phyloP scores from a whole-genome alignment of 169 alveolate genomes.

The Perkinsus marinus region DNA sequence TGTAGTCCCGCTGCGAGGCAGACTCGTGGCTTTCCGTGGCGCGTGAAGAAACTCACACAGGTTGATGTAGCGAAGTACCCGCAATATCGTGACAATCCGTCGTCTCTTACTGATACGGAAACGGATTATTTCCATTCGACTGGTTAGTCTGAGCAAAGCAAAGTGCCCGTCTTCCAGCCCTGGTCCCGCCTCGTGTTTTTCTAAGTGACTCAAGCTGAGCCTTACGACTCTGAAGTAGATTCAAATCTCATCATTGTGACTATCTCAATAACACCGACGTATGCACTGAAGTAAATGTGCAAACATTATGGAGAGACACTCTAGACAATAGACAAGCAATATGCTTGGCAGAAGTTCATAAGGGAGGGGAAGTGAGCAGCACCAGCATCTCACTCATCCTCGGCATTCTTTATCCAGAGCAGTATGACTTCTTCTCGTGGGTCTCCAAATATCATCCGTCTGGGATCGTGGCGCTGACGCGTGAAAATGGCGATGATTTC shows the following conservation, averaged over 20 bases:
- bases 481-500: background rate
- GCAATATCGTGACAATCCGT: background rate
- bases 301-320: too few relatives aligned
- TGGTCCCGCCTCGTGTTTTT: too few relatives aligned
- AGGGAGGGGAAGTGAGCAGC: background rate
- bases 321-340: too few relatives aligned
- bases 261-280: too few relatives aligned
- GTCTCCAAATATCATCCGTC: background rate
- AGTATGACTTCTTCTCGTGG: background rate
- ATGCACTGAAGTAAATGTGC: too few relatives aligned
- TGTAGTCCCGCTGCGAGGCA: background rate
- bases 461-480: background rate
- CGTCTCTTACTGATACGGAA: background rate
- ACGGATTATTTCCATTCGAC: background rate
- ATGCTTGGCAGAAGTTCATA: background rate
- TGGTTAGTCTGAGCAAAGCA: too few relatives aligned
- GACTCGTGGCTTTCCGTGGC: too few relatives aligned
- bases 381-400: background rate
- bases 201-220: too few relatives aligned
- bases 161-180: too few relatives aligned
- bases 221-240: too few relatives aligned
- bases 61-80: background rate
- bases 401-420: background rate
- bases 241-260: too few relatives aligned
- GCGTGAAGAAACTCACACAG: background rate